Evolutionary conservation across 257 asterid genomes (phyloP).

Genomic region (Gentiana straminea): DNA sequence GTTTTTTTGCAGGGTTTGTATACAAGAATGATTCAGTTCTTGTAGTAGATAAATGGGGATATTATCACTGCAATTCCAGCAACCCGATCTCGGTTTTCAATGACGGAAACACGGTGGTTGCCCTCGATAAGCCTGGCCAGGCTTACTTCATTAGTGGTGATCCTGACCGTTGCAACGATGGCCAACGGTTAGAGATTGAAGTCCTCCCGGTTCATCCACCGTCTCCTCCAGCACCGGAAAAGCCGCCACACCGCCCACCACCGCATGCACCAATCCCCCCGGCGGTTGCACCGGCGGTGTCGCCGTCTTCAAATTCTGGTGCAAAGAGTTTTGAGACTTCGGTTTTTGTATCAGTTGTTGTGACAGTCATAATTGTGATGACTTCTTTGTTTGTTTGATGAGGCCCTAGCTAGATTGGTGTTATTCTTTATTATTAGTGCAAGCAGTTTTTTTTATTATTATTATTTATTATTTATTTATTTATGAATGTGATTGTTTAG

Average conservation of each 20-base stretch:
- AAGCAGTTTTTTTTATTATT: too few relatives aligned
- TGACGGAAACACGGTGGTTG: conserved; percentile 43
- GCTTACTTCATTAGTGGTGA: conserved; percentile 44
- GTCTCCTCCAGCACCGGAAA: conserved; percentile 15
- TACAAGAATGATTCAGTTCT: conserved; percentile 59
- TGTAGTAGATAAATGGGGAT: conserved; percentile 62
- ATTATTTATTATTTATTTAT: too few relatives aligned
- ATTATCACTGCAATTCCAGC: conserved; percentile 63
- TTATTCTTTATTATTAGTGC: too few relatives aligned
- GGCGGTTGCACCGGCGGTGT: conserved; percentile 19
- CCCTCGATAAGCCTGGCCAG: conserved; percentile 39
- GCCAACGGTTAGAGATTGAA: conserved; percentile 44
- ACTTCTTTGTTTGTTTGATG: not conserved
- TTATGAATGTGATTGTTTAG: too few relatives aligned
- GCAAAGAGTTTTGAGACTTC: not conserved
- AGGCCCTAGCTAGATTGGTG: not conserved
- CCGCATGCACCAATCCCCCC: conserved; percentile 1
- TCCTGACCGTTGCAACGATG: conserved; percentile 44
- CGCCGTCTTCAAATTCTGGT: conserved; percentile 19
- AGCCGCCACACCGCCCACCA: conserved; percentile 6
- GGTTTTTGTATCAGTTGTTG: conserved; percentile 4
- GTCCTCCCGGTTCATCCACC: conserved; percentile 26
- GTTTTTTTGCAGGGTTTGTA: conserved; percentile 37
- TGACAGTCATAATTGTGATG: not conserved
- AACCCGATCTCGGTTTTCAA: conserved; percentile 29